These are phyloP conservation scores for Arthrobotrys conoides DNA, from an alignment of 2,329 filamentous ascomycete species.

Conservation along the genomic window DNA sequence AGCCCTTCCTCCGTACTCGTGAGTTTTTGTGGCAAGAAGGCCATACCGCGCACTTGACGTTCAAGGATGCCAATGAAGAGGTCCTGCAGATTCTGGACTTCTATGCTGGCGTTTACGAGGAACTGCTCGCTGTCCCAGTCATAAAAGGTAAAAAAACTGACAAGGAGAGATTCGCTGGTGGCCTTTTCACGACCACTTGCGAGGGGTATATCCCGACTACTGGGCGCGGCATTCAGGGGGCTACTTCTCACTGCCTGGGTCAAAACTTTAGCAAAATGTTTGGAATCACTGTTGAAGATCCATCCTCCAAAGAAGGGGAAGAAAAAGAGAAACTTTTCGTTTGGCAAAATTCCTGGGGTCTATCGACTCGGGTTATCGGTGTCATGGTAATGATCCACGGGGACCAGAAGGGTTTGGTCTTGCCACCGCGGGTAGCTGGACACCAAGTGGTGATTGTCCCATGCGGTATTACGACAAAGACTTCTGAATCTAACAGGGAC, in stretches of 20 bases:
- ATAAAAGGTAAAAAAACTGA: constrained; percentile 95
- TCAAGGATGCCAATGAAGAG: constrained; percentile 84
- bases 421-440: constrained; percentile 90
- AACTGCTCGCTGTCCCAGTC: constrained; percentile 93
- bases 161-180: constrained; percentile 97
- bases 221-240: constrained; percentile 95
- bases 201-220: constrained; percentile 97
- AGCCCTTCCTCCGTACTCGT: constrained; percentile 87
- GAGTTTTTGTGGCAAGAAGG: constrained; percentile 99
- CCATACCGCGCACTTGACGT: constrained; percentile 90
- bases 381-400: constrained; percentile 99
- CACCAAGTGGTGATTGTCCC: constrained; percentile 89
- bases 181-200: constrained; percentile 95
- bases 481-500: constrained; percentile 81
- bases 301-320: constrained; percentile 75
- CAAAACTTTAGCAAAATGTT: constrained; percentile 99
- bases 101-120: constrained; percentile 91
- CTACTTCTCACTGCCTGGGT: constrained; percentile 91
- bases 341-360: constrained; percentile 99
- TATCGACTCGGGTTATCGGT: constrained; percentile 96
- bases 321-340: constrained; percentile 86
- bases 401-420: constrained; percentile 93
- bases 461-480: constrained; percentile 92
- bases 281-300: constrained; percentile 96
- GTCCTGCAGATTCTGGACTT: constrained; percentile 93